Conservation (phyloP, 1,284 basidiomycete species). For the Cryptococcus maquisensis region DNA sequence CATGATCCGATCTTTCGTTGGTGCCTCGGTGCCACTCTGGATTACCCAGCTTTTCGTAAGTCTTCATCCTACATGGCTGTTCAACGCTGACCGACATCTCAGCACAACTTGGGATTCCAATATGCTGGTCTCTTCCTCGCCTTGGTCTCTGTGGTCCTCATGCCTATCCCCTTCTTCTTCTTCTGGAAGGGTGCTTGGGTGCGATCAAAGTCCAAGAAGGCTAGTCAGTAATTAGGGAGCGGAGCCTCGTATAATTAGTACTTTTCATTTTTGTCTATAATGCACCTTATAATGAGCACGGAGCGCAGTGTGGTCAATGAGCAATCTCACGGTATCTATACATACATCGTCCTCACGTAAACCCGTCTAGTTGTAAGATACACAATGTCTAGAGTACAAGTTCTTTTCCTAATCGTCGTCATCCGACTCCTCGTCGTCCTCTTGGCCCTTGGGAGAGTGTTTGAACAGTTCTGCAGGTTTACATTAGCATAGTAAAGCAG, state of each 20-base stretch:
- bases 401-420: no score
- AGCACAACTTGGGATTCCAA: conserved; percentile 36
- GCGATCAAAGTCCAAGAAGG: conserved; percentile 5
- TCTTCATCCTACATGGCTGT: neutral
- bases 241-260: no score
- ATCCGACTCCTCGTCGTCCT: no score
- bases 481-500: neutral
- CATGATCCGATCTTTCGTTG: conserved; percentile 50
- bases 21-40: conserved; percentile 44
- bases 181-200: conserved; percentile 35
- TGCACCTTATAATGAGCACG: no score
- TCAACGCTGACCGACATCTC: neutral
- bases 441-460: no score
- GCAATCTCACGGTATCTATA: no score
- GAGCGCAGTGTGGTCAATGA: no score
- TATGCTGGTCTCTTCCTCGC: conserved; percentile 37
- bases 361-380: no score
- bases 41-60: conserved; percentile 29
- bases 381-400: no score
- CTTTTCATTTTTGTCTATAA: no score
- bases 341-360: no score
- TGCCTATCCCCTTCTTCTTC: conserved; percentile 41
- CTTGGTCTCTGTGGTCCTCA: conserved; percentile 25
- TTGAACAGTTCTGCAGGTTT: no score
- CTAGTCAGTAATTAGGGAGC: neutral